phyloP scores from a whole-genome alignment of 352 stramenopile genomes.

The Thraustochytrium sp. region DNA sequence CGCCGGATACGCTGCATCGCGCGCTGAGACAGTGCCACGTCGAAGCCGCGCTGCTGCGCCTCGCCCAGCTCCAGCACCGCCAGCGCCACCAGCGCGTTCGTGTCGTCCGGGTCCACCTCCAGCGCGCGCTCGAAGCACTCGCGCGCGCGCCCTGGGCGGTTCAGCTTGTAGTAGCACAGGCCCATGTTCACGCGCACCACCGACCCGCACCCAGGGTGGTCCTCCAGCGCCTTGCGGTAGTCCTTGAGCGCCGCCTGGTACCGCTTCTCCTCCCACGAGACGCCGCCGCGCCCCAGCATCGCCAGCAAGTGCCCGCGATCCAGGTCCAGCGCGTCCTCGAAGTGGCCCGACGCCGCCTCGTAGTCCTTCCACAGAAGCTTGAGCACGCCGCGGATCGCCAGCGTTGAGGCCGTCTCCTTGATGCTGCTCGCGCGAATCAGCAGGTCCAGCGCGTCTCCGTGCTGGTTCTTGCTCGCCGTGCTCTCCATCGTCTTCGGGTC shows the following conservation, averaged over 20 bases:
- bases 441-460: conserved; percentile 31
- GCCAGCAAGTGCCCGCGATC: not conserved
- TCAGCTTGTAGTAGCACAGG: conserved; percentile 30
- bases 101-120: conserved; percentile 20
- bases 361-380: conserved; percentile 4
- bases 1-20: conserved; percentile 36
- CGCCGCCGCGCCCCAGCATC: not conserved
- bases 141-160: not conserved
- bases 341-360: not conserved
- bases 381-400: conserved; percentile 6
- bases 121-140: conserved; percentile 28
- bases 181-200: conserved; percentile 26
- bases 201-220: conserved; percentile 15
- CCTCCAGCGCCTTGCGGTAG: not conserved
- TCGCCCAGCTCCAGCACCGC: conserved; percentile 28
- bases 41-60: conserved; percentile 7
- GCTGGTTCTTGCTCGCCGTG: not conserved
- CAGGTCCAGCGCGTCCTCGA: not conserved
- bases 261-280: not conserved
- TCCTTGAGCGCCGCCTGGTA: not conserved
- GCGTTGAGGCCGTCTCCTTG: not conserved
- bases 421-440: not conserved
- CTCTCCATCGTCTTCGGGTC: not conserved
- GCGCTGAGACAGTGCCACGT: conserved; percentile 8
- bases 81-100: conserved; percentile 16